Base-by-base conservation (phyloP, 108 stramenopile species). In the Chaetoceros tenuissimus region DNA sequence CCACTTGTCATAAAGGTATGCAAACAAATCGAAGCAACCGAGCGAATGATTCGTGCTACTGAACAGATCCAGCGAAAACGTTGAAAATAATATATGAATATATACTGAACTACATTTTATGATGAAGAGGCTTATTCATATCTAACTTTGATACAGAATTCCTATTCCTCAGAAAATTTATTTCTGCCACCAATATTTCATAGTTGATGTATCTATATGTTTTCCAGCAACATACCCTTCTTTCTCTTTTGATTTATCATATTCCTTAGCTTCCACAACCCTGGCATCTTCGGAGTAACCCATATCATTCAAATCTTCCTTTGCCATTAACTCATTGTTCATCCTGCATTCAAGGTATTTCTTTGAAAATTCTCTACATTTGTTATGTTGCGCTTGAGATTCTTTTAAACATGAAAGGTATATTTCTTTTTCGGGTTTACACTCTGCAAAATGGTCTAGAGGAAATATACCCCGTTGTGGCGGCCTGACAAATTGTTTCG, bases 401-500 rank as follows among this genome's bases (percentile, higher is more conserved):
- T 71, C 77, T 56, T 90, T 82, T 13, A 95, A 67, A 60, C 94
- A 95, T n/a, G 62, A 44, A 44, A 92, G 28, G 58, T 90, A 95
- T 24, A 64, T 60, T 60, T 82, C 29, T 69, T 25, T 62, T 63
- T 75, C 75, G 78, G 55, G 75, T 51, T 76, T 82, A 71, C 93
- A 94, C 66, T 85, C 83, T 0, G 83, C 60, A 55, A 81, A 68
- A 59, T 94, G 93, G 60, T 94, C 93, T 19, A 94, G 67, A n/a
- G 90, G 90, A 69, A 90, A 92, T 8, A 90, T 89, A 0, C 94
- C 94, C 19, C 88, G 73, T 79, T 90, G 86, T 10, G 94, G 94
- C 21, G 94, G 94, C 26, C 77, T 75, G 5, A 86, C 69, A 34
- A 68, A 76, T 72, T 88, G 86, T 54, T 89, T 89, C 19, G 71